Evolutionary conservation across 768 basidiomycete species (phyloP).

Genomic region (Panaeolus papilionaceus): DNA sequence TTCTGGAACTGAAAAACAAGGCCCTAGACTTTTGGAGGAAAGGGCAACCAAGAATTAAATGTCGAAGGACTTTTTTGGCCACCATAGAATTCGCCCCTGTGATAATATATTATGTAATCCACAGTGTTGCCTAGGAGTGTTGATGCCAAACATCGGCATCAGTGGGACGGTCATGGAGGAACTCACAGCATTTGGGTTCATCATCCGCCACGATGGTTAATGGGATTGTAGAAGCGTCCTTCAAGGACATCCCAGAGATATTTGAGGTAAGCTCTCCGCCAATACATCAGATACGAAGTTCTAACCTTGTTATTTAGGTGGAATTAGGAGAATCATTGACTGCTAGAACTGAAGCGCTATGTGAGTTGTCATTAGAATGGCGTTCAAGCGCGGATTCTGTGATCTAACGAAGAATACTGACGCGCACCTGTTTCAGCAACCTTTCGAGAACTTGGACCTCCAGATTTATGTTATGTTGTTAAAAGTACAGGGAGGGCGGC

Average conservation of each 20-base stretch:
- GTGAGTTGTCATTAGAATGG: constrained; percentile 51
- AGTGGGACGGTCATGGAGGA: constrained; percentile 9
- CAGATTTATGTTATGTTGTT: constrained; percentile 94
- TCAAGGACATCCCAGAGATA: constrained; percentile 95
- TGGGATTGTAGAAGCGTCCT: constrained; percentile 61
- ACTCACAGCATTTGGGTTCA: constrained; percentile 11
- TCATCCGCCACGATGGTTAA: constrained; percentile 31
- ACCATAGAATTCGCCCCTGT: constrained; percentile 5
- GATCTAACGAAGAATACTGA: constrained; percentile 22
- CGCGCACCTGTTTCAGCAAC: constrained; percentile 62
- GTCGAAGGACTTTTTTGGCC: neutral
- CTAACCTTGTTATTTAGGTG: constrained; percentile 52
- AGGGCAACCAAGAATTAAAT: neutral
- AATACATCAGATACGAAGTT: neutral
- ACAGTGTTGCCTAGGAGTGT: neutral
- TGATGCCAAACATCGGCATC: constrained; percentile 22
- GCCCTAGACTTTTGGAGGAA: neutral
- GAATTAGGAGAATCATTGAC: constrained; percentile 90
- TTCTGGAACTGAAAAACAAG: constrained; percentile 5
- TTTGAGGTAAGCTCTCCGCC: constrained; percentile 73
- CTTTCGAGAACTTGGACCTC: constrained; percentile 96
- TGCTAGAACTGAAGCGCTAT: constrained; percentile 89
- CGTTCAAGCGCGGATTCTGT: neutral
- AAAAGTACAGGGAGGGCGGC: constrained; percentile 88
- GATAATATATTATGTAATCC: constrained; percentile 2